Evolutionary conservation across 768 basidiomycete genomes (phyloP).

Genomic region (Cystofilobasidium capitatum): DNA sequence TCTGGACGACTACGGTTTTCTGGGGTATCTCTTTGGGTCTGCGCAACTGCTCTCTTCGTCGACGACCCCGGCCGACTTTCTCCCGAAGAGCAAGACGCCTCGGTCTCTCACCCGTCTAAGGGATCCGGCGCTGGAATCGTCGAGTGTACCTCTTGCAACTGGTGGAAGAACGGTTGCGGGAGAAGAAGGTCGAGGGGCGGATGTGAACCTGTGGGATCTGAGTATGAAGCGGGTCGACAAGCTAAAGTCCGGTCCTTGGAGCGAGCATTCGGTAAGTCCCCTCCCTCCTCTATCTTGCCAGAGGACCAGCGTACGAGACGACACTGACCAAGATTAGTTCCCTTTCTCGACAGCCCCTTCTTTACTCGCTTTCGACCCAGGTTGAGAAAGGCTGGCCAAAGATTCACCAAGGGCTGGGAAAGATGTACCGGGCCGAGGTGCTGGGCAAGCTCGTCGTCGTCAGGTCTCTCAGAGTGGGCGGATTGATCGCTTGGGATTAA

Average conservation of each 20-base stretch:
- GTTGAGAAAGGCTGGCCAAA: constrained; percentile 77
- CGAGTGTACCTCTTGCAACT: neutral
- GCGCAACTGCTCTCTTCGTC: constrained; percentile 50
- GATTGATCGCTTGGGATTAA: constrained; percentile 46
- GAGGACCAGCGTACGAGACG: too few species aligned
- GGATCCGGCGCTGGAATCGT: neutral
- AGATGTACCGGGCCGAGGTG: constrained; percentile 97
- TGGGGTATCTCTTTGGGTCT: constrained; percentile 40
- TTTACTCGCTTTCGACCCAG: constrained; percentile 75
- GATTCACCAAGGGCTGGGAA: constrained; percentile 78
- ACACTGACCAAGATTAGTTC: too few species aligned
- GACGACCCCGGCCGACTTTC: neutral
- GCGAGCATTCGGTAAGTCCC: constrained; percentile 59
- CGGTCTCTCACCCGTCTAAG: neutral
- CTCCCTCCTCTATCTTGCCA: constrained; percentile 26
- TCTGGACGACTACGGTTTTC: constrained; percentile 79
- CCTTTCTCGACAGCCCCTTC: constrained; percentile 52
- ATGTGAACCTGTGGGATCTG: neutral
- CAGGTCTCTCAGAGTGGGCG: constrained; percentile 81
- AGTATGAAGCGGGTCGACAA: neutral
- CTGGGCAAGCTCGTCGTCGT: constrained; percentile 91
- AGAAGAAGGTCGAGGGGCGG: neutral
- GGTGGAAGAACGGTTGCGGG: neutral
- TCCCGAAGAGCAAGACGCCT: neutral
- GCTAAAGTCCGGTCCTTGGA: constrained; percentile 44